Percentiles rank a stretch among this genome's conserved stretches.
Evolutionary conservation across 2,329 filamentous ascomycete species (phyloP).

Genomic region (Geosmithia flava): DNA sequence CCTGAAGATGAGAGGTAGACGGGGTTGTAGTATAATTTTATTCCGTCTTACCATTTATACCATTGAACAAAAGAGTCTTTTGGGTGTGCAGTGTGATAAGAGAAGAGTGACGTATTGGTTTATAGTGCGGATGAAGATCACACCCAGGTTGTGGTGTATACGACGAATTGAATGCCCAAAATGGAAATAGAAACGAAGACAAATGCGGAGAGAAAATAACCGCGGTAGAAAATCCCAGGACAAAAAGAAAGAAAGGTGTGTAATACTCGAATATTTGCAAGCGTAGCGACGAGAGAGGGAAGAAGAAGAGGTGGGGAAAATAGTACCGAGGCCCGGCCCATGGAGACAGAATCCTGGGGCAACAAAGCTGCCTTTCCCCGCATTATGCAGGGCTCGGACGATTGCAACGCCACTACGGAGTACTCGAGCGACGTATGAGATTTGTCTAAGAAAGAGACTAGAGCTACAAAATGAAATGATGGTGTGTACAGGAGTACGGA

Average conservation of each 20-base stretch:
- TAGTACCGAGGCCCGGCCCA: neutral
- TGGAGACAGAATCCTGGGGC: no score
- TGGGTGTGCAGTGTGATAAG: no score
- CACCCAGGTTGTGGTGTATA: no score
- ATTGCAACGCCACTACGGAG: neutral
- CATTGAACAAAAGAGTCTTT: neutral
- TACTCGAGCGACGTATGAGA: neutral
- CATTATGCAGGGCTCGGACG: neutral
- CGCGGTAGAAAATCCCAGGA: neutral
- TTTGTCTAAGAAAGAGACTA: neutral
- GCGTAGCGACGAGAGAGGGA: neutral
- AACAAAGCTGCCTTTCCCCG: neutral
- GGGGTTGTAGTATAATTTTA: neutral
- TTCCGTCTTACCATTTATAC: no score
- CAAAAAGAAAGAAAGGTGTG: no score
- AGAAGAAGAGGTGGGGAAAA: neutral
- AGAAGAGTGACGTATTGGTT: no score
- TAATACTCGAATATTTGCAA: no score
- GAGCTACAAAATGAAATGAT: no score
- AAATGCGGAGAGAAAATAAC: neutral
- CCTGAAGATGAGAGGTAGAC: slow-evolving; percentile 11
- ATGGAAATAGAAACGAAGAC: neutral
- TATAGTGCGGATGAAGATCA: no score
- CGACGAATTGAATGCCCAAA: no score
- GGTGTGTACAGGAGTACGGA: no score